A percentile compares a stretch with the other conserved stretches of the same genome.
phyloP scores from a whole-genome alignment of 371 early-diverging fungal genomes.

The Basidiobolus meristosporus region DNA sequence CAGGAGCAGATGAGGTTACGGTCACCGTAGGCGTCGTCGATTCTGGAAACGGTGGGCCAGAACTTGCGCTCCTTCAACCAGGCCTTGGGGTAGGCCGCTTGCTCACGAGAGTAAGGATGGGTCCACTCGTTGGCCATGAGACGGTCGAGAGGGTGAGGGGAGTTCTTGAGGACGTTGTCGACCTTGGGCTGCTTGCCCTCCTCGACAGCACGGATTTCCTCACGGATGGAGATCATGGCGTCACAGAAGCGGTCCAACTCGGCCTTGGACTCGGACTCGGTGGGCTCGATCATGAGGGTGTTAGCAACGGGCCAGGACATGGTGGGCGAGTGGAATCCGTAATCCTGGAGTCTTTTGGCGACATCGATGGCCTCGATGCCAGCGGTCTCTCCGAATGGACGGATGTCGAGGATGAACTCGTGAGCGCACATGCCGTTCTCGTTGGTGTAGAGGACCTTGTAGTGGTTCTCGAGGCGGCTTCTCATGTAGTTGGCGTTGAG shows the following conservation, averaged over 20 bases:
- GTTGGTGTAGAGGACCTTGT: conserved; percentile 80
- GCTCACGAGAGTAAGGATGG: conserved; percentile 53
- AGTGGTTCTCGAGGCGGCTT: conserved; percentile 66
- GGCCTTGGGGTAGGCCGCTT: conserved; percentile 82
- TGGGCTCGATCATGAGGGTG: conserved; percentile 98
- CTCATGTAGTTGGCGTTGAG: conserved; percentile 97
- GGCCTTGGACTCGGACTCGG: conserved; percentile 80
- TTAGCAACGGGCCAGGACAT: conserved; percentile 97
- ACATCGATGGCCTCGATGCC: conserved; percentile 87
- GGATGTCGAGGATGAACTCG: conserved; percentile 91
- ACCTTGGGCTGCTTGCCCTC: conserved; percentile 60
- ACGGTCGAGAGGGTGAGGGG: conserved; percentile 72
- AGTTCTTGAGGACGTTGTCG: conserved; percentile 69
- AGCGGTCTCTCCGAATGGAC: conserved; percentile 55
- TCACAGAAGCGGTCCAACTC: conserved; percentile 94
- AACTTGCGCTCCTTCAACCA: conserved; percentile 73
- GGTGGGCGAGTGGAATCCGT: conserved; percentile 94
- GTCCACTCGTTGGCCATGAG: conserved; percentile 66
- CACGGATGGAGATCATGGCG: conserved; percentile 86
- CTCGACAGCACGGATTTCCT: conserved; percentile 75
- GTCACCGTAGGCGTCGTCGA: conserved; percentile 92
- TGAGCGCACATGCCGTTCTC: conserved; percentile 88
- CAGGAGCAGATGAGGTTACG: conserved; percentile 86
- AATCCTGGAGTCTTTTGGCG: conserved; percentile 95
- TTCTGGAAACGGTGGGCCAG: conserved; percentile 80